Base-by-base conservation (phyloP, 495 filamentous ascomycete species). In the Venustampulla echinocandica region DNA sequence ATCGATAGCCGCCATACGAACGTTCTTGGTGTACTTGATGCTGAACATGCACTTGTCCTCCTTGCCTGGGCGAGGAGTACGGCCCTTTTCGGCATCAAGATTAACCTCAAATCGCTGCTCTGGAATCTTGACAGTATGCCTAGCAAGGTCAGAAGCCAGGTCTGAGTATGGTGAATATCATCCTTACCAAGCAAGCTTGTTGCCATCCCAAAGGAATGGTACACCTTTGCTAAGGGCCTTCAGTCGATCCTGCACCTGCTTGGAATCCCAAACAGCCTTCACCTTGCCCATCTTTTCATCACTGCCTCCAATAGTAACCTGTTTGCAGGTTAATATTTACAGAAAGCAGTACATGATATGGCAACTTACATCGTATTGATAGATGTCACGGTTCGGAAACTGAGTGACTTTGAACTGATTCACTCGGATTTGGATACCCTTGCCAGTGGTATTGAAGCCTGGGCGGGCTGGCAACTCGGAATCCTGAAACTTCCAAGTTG, bases 341-440 rank as follows among this genome's bases (percentile, higher is more conserved):
- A 2, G 27, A 11, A 24, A 11, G 14, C 30, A 40, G 40, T 24
- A 24, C 11, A 15, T 20, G 23, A 33, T 15, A 13, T 21, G 18
- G n/a, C 37, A 15, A 77, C 85, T 74, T 66, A 95, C 87, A 68
- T 95, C 90, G 50, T 88, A 97, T 64, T 95, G 89, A 46, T 77
- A 80, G 36, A 95, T 70, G 0, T 69, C 66, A 4, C 61, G 67
- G 15, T 55, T 73, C 0, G 77, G 75, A 23, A 68, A 74, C 46
- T 64, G 55, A 2, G 44, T 53, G n/a, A 95, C 76, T 0, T 72
- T 69, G 63, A 77, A 95, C 6, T 86, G 77, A 62, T 98, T 98
- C 41, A 93, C 62, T 0, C 64, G 56, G 5, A 96, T 57, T 6
- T 66, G 64, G 14, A 82, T 68, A 0, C 67, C 57, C 25, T 69